Base-by-base conservation (phyloP, 352 stramenopile genomes). In the Globisporangium irregulare region DNA sequence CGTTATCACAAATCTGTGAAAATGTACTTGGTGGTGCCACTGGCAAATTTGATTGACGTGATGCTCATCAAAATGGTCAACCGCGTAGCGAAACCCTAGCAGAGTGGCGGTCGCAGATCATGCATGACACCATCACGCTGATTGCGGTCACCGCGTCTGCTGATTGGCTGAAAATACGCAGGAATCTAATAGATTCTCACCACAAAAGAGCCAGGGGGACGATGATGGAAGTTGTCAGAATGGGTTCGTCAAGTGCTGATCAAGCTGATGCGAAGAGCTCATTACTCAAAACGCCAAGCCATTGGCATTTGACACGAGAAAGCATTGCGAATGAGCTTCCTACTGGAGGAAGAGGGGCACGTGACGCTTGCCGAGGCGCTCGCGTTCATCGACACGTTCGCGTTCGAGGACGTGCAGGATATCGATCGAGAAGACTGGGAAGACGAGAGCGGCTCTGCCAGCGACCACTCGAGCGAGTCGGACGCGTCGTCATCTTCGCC, bases 371-470 rank as follows among this genome's bases (percentile, higher is more conserved):
- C 29, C 2, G 62, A 67, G 22, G 53, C 62, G 15, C 51, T 67
- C 7, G 62, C 62, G n/a, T 67, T 67, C 53, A 67, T 67, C 50
- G 62, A 67, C 32, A 38, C 62, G 50, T 67, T 59, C 22, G 43
- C 53, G 24, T 34, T 41, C 53, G 62, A 46, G 4, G 38, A 64
- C 53, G 27, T 41, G 36, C 36, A 41, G 36, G 36, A 41, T 10
- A 41, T 41, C 36, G 36, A 4, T 10, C 1, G 7, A 7, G 34
- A 38, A 10, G 34, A 38, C 32, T 9, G 51, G 15, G 62, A 56
- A 34, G 32, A 57, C 18, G 48, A 58, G 3, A 46, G 38, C n/a
- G 43, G 36, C 27, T 29, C 29, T 15, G 5, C 18, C 15, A 57
- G 41, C 25, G 53, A 46, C 38, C 38, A 46, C 38, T 46, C 38